phyloP scores from a whole-genome alignment of 345 rosid species.

The Murraya koenigii region DNA sequence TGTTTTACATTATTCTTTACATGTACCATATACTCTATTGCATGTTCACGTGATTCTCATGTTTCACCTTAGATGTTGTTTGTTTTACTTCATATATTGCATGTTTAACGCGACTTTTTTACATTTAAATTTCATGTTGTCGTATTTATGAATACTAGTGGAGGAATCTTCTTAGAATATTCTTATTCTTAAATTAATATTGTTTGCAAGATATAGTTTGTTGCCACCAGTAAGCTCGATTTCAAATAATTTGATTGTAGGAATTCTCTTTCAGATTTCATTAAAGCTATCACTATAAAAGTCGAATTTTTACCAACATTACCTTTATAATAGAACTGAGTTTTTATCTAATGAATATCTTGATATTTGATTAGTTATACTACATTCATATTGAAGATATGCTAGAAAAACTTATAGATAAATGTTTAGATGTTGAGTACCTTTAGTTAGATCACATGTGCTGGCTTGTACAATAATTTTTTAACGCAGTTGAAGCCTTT shows the following conservation, averaged over 20 bases:
- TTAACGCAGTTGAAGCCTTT: no score
- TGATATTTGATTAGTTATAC: background rate
- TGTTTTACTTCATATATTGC: no score
- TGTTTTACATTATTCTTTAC: no score
- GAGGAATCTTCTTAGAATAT: background rate
- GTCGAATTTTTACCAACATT: background rate
- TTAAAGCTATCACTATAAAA: background rate
- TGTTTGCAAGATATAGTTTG: background rate
- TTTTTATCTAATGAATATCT: background rate
- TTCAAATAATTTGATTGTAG: background rate
- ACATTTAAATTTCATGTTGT: no score
- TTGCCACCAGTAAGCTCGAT: background rate
- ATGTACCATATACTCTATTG: no score
- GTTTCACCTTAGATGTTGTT: no score
- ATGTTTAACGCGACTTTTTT: no score
- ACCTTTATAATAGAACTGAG: background rate
- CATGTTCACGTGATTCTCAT: no score
- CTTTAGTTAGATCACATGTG: no score
- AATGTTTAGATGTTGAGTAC: no score
- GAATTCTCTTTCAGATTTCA: background rate
- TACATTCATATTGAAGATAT: constrained; percentile 52
- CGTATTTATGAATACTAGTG: background rate
- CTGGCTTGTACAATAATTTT: no score
- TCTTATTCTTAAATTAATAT: background rate
- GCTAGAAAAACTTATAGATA: constrained; percentile 74